Evolutionary conservation across 2,329 filamentous ascomycete species (phyloP).

Genomic region (Penicillium sp.): DNA sequence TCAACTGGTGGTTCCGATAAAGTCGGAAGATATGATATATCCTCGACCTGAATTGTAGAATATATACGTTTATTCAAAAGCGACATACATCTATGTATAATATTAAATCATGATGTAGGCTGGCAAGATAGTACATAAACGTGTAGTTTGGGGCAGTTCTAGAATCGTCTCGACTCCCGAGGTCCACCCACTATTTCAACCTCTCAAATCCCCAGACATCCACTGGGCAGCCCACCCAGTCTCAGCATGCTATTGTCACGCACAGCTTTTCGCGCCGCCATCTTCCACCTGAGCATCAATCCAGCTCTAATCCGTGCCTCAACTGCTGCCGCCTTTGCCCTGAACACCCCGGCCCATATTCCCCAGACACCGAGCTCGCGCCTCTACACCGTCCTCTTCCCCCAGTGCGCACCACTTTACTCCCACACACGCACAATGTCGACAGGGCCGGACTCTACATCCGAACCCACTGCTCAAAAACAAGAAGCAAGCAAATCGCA

Average conservation of each 20-base stretch:
- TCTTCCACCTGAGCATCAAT: slow-evolving; percentile 25
- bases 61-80: not conserved
- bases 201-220: slow-evolving; percentile 20
- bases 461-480: not conserved
- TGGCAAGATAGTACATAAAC: not conserved
- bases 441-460: not conserved
- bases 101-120: not conserved
- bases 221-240: not conserved
- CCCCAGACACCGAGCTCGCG: slow-evolving; percentile 14
- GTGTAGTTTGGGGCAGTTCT: slow-evolving; percentile 7
- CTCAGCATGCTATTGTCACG: slow-evolving; percentile 28
- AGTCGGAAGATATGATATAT: not conserved
- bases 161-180: slow-evolving; percentile 13
- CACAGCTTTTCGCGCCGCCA: slow-evolving; percentile 26
- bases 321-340: slow-evolving; percentile 8
- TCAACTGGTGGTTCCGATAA: slow-evolving; percentile 77
- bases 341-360: slow-evolving; percentile 3
- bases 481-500: slow-evolving; percentile 11
- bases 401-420: slow-evolving; percentile 23
- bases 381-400: slow-evolving; percentile 26
- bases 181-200: slow-evolving; percentile 8
- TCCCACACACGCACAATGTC: slow-evolving; percentile 23
- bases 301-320: slow-evolving; percentile 21
- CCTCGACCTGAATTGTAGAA: not conserved
- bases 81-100: not conserved